Evolutionary conservation across 192 early-diverging fungal species (phyloP), one percentile per base, ranked within the genome.

Genomic region (Mortierella hygrophila): DNA sequence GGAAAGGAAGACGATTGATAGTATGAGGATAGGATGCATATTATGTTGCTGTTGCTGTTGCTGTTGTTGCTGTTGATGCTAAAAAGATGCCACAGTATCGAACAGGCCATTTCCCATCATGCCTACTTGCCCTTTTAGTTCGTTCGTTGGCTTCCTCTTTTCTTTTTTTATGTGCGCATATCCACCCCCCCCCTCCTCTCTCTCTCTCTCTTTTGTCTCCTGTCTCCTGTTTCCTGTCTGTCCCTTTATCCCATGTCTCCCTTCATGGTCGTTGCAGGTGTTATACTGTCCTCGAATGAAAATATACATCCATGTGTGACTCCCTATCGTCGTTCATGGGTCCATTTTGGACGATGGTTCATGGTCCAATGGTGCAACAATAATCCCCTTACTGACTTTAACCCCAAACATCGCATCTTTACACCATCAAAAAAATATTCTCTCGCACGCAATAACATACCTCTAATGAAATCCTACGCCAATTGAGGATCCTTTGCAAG

Each of bases 301-400:
- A 9, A 63, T 57, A 26, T 26, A 11, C 26, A 60, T 60, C 21
- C 55, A 26, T 65, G 29, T 52, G 49, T 52, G 18, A 21, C 49
- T 52, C 49, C 49, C 49, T 52, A 0, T 52, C 20, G 2, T 18
- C 47, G 47, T 49, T 15, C 47, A 49, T 49, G 47, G 47, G 15
- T 52, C 20, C 18, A 21, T 52, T 52, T 6, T 52, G 49, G 18
- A 49, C 47, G 16, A 49, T 49, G 13, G 49, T 52, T 26, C 60
- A 65, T 65, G 29, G 60, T 32, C 60, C 29, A 65, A 65, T 65
- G 60, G 60, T 65, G 32, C 60, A 65, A 65, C 13, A 29, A 65
- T 65, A 65, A 65, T 65, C 60, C 60, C 29, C 60, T 65, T 65
- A 65, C 60, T 65, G 55, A 26, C 55, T 57, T 32, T 65, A 13